Evolutionary conservation across 2,329 filamentous ascomycete genomes (phyloP).

Genomic region (Scedosporium dehoogii): DNA sequence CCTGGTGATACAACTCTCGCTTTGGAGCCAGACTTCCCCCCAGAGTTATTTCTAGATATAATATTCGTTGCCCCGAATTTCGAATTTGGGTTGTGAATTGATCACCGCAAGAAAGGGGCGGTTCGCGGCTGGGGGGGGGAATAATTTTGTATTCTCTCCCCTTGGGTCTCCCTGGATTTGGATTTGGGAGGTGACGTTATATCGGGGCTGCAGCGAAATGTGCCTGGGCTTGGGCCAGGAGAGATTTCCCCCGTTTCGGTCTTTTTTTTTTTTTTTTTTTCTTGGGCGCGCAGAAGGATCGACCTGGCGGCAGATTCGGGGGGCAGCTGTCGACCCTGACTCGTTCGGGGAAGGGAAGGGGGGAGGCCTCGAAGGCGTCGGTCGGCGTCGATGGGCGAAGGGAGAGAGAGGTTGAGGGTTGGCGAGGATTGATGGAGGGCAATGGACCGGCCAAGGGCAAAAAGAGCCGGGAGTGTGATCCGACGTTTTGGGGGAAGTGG

Average conservation of each 20-base stretch:
- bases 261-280: not conserved
- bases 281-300: not conserved
- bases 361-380: not conserved
- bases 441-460: not conserved
- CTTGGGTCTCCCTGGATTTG: not conserved
- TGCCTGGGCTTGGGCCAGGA: not conserved
- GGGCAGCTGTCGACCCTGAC: not conserved
- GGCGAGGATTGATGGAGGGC: not conserved
- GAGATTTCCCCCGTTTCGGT: not conserved
- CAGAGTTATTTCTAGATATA: not conserved
- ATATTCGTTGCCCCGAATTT: not conserved
- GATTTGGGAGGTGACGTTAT: slow-evolving; percentile 6
- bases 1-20: not conserved
- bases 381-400: not conserved
- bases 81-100: not conserved
- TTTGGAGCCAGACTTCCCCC: not conserved
- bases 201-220: slow-evolving; percentile 1
- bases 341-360: not conserved
- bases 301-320: not conserved
- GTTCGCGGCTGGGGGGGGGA: not conserved
- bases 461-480: not conserved
- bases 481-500: slow-evolving; percentile 2
- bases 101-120: not conserved
- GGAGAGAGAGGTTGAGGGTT: not conserved
- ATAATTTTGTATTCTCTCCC: not conserved